Evolutionary conservation across 2,329 filamentous ascomycete genomes (phyloP).

Genomic region (Akanthomyces uredinophilus): DNA sequence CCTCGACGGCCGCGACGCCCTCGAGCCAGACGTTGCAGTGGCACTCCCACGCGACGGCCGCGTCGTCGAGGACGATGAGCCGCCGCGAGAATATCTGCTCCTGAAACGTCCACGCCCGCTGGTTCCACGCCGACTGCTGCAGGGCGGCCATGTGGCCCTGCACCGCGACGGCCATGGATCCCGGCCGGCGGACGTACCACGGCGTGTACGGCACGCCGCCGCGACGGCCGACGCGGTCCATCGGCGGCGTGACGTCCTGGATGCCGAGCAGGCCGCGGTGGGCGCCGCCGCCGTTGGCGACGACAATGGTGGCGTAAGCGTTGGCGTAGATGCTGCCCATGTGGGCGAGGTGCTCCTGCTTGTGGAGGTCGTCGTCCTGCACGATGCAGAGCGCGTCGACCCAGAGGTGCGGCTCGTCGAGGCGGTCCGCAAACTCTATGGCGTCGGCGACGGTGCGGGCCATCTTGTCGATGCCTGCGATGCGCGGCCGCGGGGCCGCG

Average conservation of each 20-base stretch:
- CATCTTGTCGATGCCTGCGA: background rate
- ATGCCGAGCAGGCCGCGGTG: constrained; percentile 2
- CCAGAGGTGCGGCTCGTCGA: constrained; percentile 18
- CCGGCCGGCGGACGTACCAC: constrained; percentile 6
- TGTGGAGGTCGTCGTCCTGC: constrained; percentile 16
- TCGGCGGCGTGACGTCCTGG: background rate
- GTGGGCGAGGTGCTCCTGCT: constrained; percentile 16
- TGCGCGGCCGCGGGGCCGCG: background rate
- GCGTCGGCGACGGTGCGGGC: constrained; percentile 15
- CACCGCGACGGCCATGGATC: background rate
- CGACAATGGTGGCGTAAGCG: constrained; percentile 8
- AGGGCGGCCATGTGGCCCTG: background rate
- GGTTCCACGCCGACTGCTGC: constrained; percentile 6
- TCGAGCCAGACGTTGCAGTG: constrained; percentile 16
- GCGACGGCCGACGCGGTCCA: background rate
- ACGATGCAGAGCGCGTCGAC: constrained; percentile 21
- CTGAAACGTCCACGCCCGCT: constrained; percentile 13
- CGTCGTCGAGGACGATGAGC: constrained; percentile 7
- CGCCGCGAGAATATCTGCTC: constrained; percentile 13
- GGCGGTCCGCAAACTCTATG: constrained; percentile 15
- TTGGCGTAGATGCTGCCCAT: constrained; percentile 18
- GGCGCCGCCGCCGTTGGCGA: background rate
- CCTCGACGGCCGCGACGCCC: constrained; percentile 9
- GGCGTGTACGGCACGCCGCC: background rate
- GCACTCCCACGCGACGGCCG: constrained; percentile 11